phyloP scores from a whole-genome alignment of 2,329 filamentous ascomycete species.

The Pezizomycotina sp. region DNA sequence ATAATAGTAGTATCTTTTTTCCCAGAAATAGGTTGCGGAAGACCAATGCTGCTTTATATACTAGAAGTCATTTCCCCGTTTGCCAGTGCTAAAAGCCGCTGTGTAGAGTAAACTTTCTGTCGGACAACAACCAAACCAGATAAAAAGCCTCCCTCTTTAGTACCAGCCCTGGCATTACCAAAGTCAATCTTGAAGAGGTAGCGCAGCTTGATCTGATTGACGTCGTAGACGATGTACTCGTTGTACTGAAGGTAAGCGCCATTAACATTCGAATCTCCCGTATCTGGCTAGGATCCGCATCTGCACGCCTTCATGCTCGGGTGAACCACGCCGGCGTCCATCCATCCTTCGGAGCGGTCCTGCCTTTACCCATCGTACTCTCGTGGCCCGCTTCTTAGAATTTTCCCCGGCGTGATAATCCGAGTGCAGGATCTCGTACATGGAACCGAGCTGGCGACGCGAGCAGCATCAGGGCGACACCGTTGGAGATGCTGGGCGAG shows the following conservation, averaged over 20 bases:
- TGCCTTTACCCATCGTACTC: constrained; percentile 56
- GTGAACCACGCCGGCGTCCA: constrained; percentile 54
- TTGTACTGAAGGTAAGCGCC: constrained; percentile 46
- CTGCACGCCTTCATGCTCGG: constrained; percentile 44
- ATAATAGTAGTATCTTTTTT: no score
- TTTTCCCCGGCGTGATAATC: constrained; percentile 48
- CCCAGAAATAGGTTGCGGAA: no score
- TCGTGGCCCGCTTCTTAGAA: constrained; percentile 43
- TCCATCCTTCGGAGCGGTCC: constrained; percentile 51
- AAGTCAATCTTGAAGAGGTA: constrained; percentile 40
- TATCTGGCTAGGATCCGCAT: constrained; percentile 41
- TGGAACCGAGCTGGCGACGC: constrained; percentile 73
- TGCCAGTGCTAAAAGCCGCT: no score
- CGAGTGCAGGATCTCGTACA: constrained; percentile 44
- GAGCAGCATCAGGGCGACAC: constrained; percentile 57
- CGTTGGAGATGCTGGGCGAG: constrained; percentile 42
- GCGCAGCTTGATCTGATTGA: constrained; percentile 51
- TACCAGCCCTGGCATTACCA: no score
- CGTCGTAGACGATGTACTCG: constrained; percentile 57
- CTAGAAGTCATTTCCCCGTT: no score
- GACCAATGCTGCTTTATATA: no score
- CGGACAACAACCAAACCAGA: no score
- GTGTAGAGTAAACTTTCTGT: no score
- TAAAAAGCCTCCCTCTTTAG: no score
- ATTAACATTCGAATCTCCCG: constrained; percentile 26